phyloP scores from a whole-genome alignment of 2,329 filamentous ascomycete genomes.

The Trichoderma harzianum region DNA sequence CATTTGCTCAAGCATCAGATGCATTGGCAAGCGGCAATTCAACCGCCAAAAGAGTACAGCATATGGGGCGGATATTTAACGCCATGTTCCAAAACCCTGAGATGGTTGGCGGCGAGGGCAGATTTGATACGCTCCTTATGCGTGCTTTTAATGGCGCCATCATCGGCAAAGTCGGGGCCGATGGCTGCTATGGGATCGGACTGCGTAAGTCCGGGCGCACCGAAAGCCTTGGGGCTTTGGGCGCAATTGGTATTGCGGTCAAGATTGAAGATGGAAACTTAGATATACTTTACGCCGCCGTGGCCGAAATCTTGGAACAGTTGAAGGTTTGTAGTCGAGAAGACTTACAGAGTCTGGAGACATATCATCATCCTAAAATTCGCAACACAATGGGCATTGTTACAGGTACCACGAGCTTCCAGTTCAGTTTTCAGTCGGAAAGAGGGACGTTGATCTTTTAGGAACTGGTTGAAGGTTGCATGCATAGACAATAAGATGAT shows the following conservation, averaged over 20 bases:
- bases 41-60: constrained; percentile 17
- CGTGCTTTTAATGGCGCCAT: constrained; percentile 34
- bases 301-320: constrained; percentile 43
- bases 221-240: constrained; percentile 33
- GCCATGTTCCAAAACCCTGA: constrained; percentile 43
- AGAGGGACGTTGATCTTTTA: background rate
- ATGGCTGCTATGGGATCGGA: constrained; percentile 46
- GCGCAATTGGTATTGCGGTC: constrained; percentile 42
- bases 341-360: constrained; percentile 28
- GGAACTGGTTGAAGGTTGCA: background rate
- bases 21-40: background rate
- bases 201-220: constrained; percentile 39
- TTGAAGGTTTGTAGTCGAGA: constrained; percentile 36
- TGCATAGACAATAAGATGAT: background rate
- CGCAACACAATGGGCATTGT: constrained; percentile 39
- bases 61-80: constrained; percentile 36
- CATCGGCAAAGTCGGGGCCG: constrained; percentile 48
- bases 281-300: constrained; percentile 41
- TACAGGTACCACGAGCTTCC: constrained; percentile 27
- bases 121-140: constrained; percentile 49
- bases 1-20: constrained; percentile 36
- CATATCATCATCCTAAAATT: constrained; percentile 34
- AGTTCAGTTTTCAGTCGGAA: background rate
- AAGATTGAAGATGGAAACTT: constrained; percentile 49
- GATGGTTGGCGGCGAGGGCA: constrained; percentile 41